Conservation (phyloP, 352 stramenopile genomes). For the Pythium pyrilobum region DNA sequence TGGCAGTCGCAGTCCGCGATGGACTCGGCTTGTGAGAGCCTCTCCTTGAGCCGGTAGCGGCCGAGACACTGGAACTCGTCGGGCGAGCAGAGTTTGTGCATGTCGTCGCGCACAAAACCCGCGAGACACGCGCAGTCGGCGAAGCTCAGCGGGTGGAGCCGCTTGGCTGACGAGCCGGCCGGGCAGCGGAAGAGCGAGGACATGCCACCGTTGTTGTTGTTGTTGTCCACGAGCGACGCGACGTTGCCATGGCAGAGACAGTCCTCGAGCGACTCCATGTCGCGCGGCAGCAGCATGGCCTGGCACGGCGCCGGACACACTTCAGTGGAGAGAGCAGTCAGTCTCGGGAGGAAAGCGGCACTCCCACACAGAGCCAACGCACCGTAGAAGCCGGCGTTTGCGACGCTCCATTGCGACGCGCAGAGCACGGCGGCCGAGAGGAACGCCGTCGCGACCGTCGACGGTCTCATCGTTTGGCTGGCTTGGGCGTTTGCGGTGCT, state of each 20-base stretch:
- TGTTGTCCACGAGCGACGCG: conserved; percentile 1
- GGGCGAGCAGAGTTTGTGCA: conserved; percentile 24
- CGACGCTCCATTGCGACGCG: conserved; percentile 3
- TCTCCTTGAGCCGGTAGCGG: conserved; percentile 46
- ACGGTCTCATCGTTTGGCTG: background rate
- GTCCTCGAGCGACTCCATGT: conserved; percentile 78
- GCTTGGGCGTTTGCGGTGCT: background rate
- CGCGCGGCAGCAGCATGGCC: conserved; percentile 71
- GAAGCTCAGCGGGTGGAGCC: conserved; percentile 33
- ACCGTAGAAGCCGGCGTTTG: conserved; percentile 15
- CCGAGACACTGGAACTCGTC: conserved; percentile 49
- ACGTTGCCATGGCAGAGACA: conserved; percentile 42
- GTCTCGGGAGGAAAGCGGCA: too few species aligned
- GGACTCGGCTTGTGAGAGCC: conserved; percentile 26
- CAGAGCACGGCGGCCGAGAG: background rate
- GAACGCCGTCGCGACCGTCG: conserved; percentile 1
- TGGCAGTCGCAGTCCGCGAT: conserved; percentile 70
- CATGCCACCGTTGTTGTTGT: conserved; percentile 1
- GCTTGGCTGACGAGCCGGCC: conserved; percentile 21
- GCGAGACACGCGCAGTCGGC: conserved; percentile 31
- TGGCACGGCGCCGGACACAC: conserved; percentile 61
- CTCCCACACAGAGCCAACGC: background rate
- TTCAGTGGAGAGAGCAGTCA: conserved; percentile 7
- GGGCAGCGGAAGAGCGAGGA: conserved; percentile 28
- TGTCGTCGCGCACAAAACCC: conserved; percentile 33